Percentiles rank a stretch among this genome's conserved stretches.
Evolutionary conservation across 2,329 filamentous ascomycete species (phyloP).

Genomic region (Ophiosphaerella herpotricha): DNA sequence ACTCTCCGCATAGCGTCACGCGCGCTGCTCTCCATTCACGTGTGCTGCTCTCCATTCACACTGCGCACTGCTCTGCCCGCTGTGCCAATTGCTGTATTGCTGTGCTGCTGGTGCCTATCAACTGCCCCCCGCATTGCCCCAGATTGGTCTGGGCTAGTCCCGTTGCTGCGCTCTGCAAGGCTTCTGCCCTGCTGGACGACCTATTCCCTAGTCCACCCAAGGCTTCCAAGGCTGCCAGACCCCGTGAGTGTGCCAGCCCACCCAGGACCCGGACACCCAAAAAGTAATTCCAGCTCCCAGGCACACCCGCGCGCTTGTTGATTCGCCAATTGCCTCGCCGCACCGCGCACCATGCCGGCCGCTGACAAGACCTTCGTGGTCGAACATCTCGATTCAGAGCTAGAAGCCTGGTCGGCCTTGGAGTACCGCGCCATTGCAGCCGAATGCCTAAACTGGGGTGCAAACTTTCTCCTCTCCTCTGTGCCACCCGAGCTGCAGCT

Average conservation of each 20-base stretch:
- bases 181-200: conserved; percentile 3
- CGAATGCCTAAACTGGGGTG: conserved; percentile 71
- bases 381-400: conserved; percentile 93
- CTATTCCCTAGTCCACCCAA: too few relatives aligned
- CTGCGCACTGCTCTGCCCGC: neutral
- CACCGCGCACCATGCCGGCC: conserved; percentile 33
- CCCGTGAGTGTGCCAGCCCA: conserved; percentile 2
- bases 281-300: conserved; percentile 8
- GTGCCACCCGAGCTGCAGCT: conserved; percentile 69
- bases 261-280: neutral
- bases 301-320: conserved; percentile 4
- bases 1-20: conserved; percentile 34
- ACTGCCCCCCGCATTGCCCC: too few relatives aligned
- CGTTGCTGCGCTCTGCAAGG: conserved; percentile 25
- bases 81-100: neutral
- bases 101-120: conserved; percentile 7
- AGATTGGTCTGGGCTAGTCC: too few relatives aligned
- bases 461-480: conserved; percentile 80
- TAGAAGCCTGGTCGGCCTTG: conserved; percentile 90
- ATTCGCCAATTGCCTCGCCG: conserved; percentile 29
- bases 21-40: conserved; percentile 13
- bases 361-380: conserved; percentile 80
- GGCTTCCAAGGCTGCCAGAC: conserved; percentile 2
- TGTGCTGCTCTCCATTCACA: conserved; percentile 7
- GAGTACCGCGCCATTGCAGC: conserved; percentile 88